phyloP scores from a whole-genome alignment of 1,139 yeast species.

The Meyerozyma sp. region DNA sequence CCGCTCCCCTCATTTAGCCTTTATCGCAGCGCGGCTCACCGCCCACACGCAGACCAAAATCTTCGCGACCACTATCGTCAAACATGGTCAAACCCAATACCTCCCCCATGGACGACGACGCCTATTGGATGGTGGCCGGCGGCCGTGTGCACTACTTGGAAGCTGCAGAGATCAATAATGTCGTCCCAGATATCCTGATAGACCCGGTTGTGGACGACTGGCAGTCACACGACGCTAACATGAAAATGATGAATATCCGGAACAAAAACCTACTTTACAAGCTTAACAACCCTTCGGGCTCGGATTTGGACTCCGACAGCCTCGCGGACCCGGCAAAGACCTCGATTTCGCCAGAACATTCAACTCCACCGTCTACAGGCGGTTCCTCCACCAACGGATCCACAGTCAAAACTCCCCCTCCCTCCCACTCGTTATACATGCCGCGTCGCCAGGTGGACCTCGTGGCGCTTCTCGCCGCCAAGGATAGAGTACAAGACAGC shows the following conservation, averaged over 20 bases:
- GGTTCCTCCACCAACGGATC: not conserved
- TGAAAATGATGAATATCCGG: constrained; percentile 24
- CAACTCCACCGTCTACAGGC: not conserved
- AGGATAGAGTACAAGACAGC: not conserved
- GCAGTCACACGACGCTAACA: constrained; percentile 3
- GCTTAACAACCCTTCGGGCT: constrained; percentile 39
- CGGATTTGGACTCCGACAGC: constrained; percentile 33
- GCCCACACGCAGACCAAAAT: not conserved
- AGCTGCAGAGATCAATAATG: constrained; percentile 1
- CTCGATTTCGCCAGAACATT: not conserved
- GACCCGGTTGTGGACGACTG: constrained; percentile 1
- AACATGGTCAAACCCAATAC: not conserved
- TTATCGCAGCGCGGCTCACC: not conserved
- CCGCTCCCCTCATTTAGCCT: not conserved
- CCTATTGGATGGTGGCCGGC: constrained; percentile 4
- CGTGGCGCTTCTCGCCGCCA: not conserved
- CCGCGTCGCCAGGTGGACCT: constrained; percentile 1
- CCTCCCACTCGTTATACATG: not conserved
- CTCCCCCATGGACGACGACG: constrained; percentile 1
- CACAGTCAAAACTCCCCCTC: not conserved
- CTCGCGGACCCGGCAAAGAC: constrained; percentile 8
- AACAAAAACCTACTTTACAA: constrained; percentile 36
- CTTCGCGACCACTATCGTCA: not conserved
- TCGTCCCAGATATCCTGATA: not conserved
- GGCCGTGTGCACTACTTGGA: constrained; percentile 6